phyloP scores from a whole-genome alignment of 2,329 filamentous ascomycete genomes.

The Penicillium aurantiogriseum region DNA sequence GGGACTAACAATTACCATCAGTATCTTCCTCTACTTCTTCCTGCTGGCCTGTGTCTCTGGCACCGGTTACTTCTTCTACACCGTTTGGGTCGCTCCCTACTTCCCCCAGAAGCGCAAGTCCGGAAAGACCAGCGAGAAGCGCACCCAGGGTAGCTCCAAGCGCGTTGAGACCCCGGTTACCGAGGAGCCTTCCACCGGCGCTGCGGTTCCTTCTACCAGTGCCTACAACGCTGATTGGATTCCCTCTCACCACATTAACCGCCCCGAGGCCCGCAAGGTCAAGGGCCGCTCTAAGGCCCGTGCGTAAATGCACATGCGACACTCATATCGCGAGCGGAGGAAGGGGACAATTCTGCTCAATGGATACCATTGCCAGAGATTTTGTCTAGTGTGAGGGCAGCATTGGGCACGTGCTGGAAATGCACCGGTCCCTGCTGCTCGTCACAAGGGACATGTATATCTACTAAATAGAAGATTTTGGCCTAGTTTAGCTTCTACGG shows the following conservation, averaged over 20 bases:
- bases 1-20: slow-evolving; percentile 41
- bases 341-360: slow-evolving; percentile 6
- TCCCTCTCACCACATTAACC: slow-evolving; percentile 81
- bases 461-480: slow-evolving; percentile 14
- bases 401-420: slow-evolving; percentile 17
- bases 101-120: slow-evolving; percentile 71
- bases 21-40: slow-evolving; percentile 96
- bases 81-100: slow-evolving; percentile 92
- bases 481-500: slow-evolving; percentile 4
- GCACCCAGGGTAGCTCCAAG: slow-evolving; percentile 56
- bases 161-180: slow-evolving; percentile 64
- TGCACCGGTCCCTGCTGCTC: slow-evolving; percentile 10
- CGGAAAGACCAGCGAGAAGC: slow-evolving; percentile 26
- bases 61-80: slow-evolving; percentile 94
- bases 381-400: slow-evolving; percentile 3
- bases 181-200: slow-evolving; percentile 65
- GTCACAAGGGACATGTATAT: slow-evolving; percentile 18
- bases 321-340: not conserved
- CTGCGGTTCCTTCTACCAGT: slow-evolving; percentile 68
- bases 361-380: slow-evolving; percentile 3
- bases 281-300: slow-evolving; percentile 49
- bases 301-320: slow-evolving; percentile 24
- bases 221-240: slow-evolving; percentile 93
- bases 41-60: slow-evolving; percentile 74
- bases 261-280: slow-evolving; percentile 67